phyloP scores from a whole-genome alignment of 345 rosid genomes.

The Nephelium lappaceum region DNA sequence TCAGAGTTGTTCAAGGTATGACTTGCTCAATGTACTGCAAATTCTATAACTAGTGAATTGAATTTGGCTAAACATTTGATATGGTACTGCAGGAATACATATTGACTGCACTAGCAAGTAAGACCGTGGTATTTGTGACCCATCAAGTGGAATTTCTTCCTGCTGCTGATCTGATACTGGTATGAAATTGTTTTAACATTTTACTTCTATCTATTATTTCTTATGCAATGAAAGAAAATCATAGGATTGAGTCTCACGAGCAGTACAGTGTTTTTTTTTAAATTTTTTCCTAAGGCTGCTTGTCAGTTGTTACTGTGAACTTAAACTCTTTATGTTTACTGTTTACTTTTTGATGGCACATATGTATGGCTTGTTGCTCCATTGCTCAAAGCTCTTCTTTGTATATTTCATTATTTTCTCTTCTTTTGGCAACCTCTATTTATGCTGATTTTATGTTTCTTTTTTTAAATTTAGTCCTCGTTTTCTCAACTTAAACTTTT shows the following conservation, averaged over 20 bases:
- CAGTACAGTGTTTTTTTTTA: no score
- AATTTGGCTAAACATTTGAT: constrained; percentile 31
- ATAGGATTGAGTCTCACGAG: no score
- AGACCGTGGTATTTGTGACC: constrained; percentile 94
- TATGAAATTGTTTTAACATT: constrained; percentile 41
- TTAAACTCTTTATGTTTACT: not conserved
- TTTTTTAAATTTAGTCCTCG: no score
- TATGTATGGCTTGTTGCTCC: not conserved
- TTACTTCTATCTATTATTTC: constrained; percentile 22
- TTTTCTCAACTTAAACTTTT: no score
- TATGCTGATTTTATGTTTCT: no score
- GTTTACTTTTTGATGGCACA: constrained; percentile 1
- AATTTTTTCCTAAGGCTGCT: not conserved
- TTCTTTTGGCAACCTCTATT: not conserved
- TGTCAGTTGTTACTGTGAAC: not conserved
- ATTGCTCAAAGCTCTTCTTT: not conserved
- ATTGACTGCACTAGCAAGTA: constrained; percentile 75
- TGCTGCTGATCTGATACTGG: constrained; percentile 92
- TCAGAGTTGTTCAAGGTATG: constrained; percentile 94
- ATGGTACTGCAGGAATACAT: constrained; percentile 84
- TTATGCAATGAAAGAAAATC: no score
- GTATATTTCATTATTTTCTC: not conserved
- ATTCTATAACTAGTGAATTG: constrained; percentile 18
- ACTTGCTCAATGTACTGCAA: constrained; percentile 11
- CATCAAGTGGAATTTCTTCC: constrained; percentile 99